Conservation (phyloP, 1,139 yeast genomes). For the Groenewaldozyma sp. region DNA sequence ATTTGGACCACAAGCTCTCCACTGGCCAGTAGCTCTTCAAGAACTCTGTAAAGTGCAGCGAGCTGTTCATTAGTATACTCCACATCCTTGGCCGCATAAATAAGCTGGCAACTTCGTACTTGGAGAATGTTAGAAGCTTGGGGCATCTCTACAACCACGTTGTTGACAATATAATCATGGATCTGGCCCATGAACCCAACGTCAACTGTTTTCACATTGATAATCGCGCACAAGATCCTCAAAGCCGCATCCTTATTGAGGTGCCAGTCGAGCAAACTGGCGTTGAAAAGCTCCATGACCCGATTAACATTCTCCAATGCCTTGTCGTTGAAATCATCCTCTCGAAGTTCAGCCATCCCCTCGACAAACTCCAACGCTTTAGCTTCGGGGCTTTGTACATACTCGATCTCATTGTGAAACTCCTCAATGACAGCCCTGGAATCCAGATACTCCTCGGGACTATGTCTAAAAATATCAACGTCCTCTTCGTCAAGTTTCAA, state of each 20-base stretch:
- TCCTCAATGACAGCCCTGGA: background rate
- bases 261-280: background rate
- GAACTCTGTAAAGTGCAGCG: background rate
- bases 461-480: background rate
- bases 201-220: background rate
- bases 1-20: background rate
- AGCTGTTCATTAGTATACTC: background rate
- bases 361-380: background rate
- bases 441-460: background rate
- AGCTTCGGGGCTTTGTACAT: background rate
- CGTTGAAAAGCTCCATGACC: background rate
- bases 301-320: background rate
- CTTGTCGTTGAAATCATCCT: background rate
- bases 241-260: slow-evolving; percentile 1
- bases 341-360: background rate
- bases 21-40: background rate
- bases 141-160: background rate
- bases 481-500: background rate
- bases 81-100: background rate
- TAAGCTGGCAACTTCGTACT: background rate
- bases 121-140: background rate
- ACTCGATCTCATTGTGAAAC: background rate
- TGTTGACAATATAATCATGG: background rate
- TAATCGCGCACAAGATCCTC: background rate
- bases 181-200: background rate